Evolutionary conservation across 768 basidiomycete species (phyloP).

Genomic region (Pisolithus marmoratus): DNA sequence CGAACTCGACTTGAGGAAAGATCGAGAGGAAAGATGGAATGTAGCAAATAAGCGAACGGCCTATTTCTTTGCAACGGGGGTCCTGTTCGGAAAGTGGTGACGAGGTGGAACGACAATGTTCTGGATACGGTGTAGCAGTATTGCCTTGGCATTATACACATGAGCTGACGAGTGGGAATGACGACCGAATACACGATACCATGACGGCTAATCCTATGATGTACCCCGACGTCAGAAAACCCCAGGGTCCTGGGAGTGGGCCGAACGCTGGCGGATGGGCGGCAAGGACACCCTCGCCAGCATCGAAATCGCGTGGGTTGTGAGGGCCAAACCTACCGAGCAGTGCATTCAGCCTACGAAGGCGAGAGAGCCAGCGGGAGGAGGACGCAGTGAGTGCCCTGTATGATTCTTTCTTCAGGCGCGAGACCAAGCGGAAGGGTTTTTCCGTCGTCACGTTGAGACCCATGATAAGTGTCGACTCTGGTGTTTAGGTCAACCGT

Average conservation of each 20-base stretch:
- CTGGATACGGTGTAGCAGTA: conserved; percentile 71
- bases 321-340: conserved; percentile 11
- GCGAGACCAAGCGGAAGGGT: conserved; percentile 3
- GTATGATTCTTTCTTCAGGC: conserved; percentile 16
- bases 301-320: conserved; percentile 3
- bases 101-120: conserved; percentile 70
- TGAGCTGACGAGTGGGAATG: not conserved
- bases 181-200: conserved; percentile 33
- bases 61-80: conserved; percentile 20
- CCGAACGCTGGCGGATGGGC: conserved; percentile 7
- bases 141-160: conserved; percentile 37
- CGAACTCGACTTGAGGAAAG: conserved; percentile 56
- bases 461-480: not conserved
- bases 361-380: conserved; percentile 33
- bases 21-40: conserved; percentile 57
- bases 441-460: not conserved
- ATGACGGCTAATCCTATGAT: conserved; percentile 60
- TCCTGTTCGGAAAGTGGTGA: conserved; percentile 12
- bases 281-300: not conserved
- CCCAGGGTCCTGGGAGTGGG: conserved; percentile 56
- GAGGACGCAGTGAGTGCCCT: conserved; percentile 33
- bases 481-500: not conserved
- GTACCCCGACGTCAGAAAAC: conserved; percentile 71
- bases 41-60: conserved; percentile 20
- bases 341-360: conserved; percentile 32